phyloP scores from a whole-genome alignment of 2,329 filamentous ascomycete species.

The Colletotrichum costaricense region DNA sequence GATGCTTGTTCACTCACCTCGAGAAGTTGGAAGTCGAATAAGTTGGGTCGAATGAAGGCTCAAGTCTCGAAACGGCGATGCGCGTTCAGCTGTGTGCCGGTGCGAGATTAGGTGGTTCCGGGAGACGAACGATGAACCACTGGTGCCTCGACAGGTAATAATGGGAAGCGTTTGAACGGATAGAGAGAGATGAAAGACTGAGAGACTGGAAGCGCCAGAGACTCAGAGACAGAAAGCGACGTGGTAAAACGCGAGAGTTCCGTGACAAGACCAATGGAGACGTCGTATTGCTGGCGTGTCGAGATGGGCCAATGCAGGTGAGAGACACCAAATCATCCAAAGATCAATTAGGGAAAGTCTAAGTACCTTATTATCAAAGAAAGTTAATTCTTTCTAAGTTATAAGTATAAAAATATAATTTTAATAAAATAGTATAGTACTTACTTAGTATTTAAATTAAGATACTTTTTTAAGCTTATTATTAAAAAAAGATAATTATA shows the following conservation, averaged over 20 bases:
- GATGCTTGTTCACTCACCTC: too few relatives aligned
- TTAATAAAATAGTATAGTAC: too few relatives aligned
- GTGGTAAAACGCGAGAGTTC: slow-evolving; percentile 29
- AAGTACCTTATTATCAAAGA: too few relatives aligned
- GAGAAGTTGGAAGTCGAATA: not conserved
- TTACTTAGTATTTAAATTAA: too few relatives aligned
- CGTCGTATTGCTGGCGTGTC: slow-evolving; percentile 7
- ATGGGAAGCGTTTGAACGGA: not conserved
- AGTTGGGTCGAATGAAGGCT: not conserved
- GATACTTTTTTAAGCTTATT: too few relatives aligned
- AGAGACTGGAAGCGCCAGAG: not conserved
- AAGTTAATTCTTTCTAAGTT: too few relatives aligned
- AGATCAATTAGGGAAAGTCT: not conserved
- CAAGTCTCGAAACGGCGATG: slow-evolving; percentile 4
- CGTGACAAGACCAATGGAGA: slow-evolving; percentile 15
- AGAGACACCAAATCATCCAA: slow-evolving; percentile 4
- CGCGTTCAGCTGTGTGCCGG: slow-evolving; percentile 7
- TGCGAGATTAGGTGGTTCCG: slow-evolving; percentile 15
- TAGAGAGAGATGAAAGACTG: not conserved
- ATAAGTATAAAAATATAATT: too few relatives aligned
- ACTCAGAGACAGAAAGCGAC: not conserved
- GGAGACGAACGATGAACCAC: not conserved
- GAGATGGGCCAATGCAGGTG: slow-evolving; percentile 13
- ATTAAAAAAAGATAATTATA: too few relatives aligned
- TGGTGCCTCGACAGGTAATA: not conserved